Percentiles rank a stretch among this genome's conserved stretches.
Conservation (phyloP, 2,329 filamentous ascomycete genomes). For the Aspergillus ruber region DNA sequence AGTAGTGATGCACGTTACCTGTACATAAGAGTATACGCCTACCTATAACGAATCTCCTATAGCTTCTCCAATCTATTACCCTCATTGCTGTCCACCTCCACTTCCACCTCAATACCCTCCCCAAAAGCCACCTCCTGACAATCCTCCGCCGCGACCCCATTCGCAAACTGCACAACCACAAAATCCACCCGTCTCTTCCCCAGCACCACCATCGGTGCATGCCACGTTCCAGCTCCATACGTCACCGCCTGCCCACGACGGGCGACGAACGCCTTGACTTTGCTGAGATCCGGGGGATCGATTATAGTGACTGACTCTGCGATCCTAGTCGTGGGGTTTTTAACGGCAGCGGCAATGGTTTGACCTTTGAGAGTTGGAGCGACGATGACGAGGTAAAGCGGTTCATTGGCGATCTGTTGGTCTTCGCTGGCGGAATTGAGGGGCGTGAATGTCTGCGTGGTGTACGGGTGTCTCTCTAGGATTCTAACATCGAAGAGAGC, state of each 20-base stretch:
- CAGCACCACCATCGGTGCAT: conserved; percentile 90
- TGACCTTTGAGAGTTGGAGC: conserved; percentile 62
- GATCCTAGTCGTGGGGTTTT: conserved; percentile 10
- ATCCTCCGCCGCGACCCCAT: conserved; percentile 75
- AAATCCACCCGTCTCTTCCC: conserved; percentile 70
- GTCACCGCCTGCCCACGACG: conserved; percentile 76
- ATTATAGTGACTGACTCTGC: conserved; percentile 29
- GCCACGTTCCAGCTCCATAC: conserved; percentile 88
- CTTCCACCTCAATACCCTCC: conserved; percentile 30
- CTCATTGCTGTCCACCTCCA: conserved; percentile 2
- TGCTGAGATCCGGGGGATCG: conserved; percentile 62
- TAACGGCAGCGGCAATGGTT: conserved; percentile 22
- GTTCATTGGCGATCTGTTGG: conserved; percentile 15
- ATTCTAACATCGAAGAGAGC: conserved; percentile 60
- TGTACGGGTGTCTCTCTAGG: conserved; percentile 88
- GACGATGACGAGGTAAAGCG: conserved; percentile 74
- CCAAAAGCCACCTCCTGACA: conserved; percentile 67
- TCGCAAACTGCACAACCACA: conserved; percentile 81
- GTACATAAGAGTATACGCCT: background rate
- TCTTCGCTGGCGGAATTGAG: conserved; percentile 43
- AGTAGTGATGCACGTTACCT: background rate
- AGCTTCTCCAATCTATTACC: background rate
- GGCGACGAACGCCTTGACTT: conserved; percentile 71
- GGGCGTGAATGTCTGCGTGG: conserved; percentile 87
- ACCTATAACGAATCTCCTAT: conserved; percentile 7